phyloP scores from a whole-genome alignment of 257 asterid species.

The Primulina eburnea region DNA sequence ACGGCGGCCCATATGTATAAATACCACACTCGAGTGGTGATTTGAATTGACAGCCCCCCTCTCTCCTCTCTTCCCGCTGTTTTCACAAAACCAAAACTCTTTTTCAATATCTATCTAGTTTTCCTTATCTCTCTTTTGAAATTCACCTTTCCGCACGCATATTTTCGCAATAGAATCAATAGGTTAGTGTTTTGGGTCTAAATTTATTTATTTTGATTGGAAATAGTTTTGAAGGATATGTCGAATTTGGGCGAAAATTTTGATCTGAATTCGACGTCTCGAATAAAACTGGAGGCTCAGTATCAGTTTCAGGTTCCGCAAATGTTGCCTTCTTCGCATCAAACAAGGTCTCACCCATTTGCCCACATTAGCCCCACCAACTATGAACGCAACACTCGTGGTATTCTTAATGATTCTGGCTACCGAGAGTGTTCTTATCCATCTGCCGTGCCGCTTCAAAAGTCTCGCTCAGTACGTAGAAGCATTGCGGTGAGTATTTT shows the following conservation, averaged over 20 bases:
- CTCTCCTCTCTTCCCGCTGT: conserved; percentile 31
- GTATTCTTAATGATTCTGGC: not conserved
- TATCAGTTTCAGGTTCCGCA: conserved; percentile 23
- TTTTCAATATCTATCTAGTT: not conserved
- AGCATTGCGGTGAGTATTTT: conserved; percentile 27
- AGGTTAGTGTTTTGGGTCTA: not conserved
- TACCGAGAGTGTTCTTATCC: conserved; percentile 7
- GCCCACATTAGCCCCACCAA: not conserved
- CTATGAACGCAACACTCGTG: too few relatives aligned
- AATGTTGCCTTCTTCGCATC: not conserved
- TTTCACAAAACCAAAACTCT: conserved; percentile 12
- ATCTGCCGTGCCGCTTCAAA: conserved; percentile 5
- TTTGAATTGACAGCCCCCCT: conserved; percentile 38
- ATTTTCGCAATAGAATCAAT: not conserved
- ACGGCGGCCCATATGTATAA: too few relatives aligned
- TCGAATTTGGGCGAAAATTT: conserved; percentile 43
- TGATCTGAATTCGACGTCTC: conserved; percentile 42
- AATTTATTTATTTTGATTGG: not conserved
- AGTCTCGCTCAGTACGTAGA: conserved; percentile 16
- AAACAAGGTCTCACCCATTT: conserved; percentile 15
- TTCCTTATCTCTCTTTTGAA: too few relatives aligned
- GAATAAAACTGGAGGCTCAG: conserved; percentile 29
- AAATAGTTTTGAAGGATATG: conserved; percentile 15
- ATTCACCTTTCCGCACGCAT: too few relatives aligned
- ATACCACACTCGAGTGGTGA: not conserved